Evolutionary conservation across 331 rosid species (phyloP).

Genomic region (Malus hybrid): DNA sequence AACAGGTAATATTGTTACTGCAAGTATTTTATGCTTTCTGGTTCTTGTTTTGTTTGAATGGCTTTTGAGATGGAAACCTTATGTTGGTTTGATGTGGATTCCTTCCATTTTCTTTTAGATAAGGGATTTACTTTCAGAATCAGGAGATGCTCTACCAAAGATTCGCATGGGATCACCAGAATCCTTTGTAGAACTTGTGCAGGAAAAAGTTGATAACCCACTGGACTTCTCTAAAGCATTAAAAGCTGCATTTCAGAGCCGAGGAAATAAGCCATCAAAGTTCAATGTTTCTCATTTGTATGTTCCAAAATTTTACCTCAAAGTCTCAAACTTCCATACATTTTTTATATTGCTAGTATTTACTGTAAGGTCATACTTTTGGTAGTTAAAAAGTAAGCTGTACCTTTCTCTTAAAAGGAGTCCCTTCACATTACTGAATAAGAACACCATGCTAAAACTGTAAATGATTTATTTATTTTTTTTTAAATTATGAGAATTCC

Average conservation of each 20-base stretch:
- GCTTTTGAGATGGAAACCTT: conserved; percentile 8
- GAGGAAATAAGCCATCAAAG: conserved; percentile 60
- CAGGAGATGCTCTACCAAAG: conserved; percentile 53
- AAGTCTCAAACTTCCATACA: not conserved
- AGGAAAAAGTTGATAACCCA: conserved; percentile 83
- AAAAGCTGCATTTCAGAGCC: conserved; percentile 64
- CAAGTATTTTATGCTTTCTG: conserved; percentile 18
- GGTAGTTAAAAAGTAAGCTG: not conserved
- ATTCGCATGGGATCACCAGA: conserved; percentile 58
- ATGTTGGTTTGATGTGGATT: conserved; percentile 21
- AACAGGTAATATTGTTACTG: conserved; percentile 50
- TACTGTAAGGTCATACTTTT: not conserved
- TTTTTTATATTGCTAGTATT: conserved; percentile 10
- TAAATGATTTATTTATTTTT: not conserved
- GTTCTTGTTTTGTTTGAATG: not conserved
- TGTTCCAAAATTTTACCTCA: conserved; percentile 30
- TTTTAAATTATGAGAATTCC: not conserved
- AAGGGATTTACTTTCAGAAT: conserved; percentile 68
- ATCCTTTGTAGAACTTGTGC: conserved; percentile 56
- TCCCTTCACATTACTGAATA: not conserved
- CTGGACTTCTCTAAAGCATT: conserved; percentile 67
- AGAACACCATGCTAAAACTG: not conserved
- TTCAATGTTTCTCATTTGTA: conserved; percentile 85
- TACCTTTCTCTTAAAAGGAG: not conserved
- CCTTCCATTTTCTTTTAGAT: conserved; percentile 46